Evolutionary conservation across 352 stramenopile species (phyloP), one percentile per base, ranked within the genome.

Genomic region (Phytophthora foliorum): DNA sequence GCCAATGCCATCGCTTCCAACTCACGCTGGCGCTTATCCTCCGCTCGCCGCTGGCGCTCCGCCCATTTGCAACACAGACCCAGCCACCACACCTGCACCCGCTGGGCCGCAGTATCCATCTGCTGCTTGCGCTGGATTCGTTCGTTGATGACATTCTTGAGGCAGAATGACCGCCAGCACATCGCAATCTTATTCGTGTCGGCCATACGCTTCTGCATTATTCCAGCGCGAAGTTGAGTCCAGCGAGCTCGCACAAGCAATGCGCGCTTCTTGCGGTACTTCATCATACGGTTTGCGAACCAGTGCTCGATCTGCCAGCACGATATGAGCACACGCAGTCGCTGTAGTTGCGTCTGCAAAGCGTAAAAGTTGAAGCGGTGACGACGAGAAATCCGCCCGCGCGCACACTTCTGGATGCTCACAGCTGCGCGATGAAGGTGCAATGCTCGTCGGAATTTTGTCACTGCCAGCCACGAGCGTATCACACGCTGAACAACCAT

Each of bases 251-350:
- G 69, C 9, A 67, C 46, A 24, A 73, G n/a, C 17, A 84, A 39
- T 11, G 56, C 27, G 7, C 75, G 65, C 8, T 79, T 77, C 9
- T 63, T 70, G 16, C 63, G 63, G 34, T 75, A 70, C 25, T 56
- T 59, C 19, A 38, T 19, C 63, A 72, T 74, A 17, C 55, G 39
- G 7, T 67, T 61, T 11, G 19, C 52, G 50, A 78, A 88, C 81
- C 81, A 90, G n/a, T 46, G 61, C 49, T 90, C 79, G 46, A 90
- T 85, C 25, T 66, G 57, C 81, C 81, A 90, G 52, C 75, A 86
- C 46, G 79, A 77, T 25, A 66, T 58, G 32, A 84, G 63, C 34
- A 78, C 58, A 51, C 69, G 73, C 19, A 88, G 53, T 5, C 76
- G 69, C 29, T 74, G 55, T 4, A 88, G 48, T 36, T 82, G 77